Evolutionary conservation across 352 stramenopile genomes (phyloP), one percentile per base, ranked within the genome.

Genomic region (Phytophthora tentaculata): DNA sequence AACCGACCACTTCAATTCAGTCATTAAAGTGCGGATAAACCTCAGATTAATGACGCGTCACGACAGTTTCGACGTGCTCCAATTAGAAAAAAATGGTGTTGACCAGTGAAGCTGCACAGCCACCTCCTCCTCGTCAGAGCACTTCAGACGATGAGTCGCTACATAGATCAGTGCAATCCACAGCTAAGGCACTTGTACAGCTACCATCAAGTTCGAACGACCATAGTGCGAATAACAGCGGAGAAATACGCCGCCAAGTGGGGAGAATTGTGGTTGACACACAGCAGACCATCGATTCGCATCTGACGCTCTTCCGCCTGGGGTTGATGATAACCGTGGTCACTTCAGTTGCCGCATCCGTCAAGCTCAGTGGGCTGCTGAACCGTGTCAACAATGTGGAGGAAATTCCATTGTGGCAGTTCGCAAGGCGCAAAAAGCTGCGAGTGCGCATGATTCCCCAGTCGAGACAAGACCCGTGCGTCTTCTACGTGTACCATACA

Each of bases 401-500:
- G 10, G 77, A 88, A 13, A 88, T 92, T 28, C 81, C 84, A 23
- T 61, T 78, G 48, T 86, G 83, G 53, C 83, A 86, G 35, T 92
- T 94, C 19, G 71, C 75, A 19, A 76, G 83, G 3, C 81, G 79
- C 43, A 91, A 93, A 59, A 91, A 84, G 51, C 70, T 95, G n/a
- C 78, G 77, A 16, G 88, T 89, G 60, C 83, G 86, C 5, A 80
- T 94, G 57, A 74, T 94, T 17, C 76, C 75, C n/a, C 85, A 93
- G 62, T 86, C 79, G 20, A 61, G 68, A n/a, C 47, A 70, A 2
- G 83, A 95, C 39, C 81, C 88, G 43, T 94, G 76, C 61, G 53
- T 94, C 8, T 90, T 95, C 28, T 93, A 91, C 61, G 86, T 95
- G 43, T 93, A 93, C 62, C 88, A 95, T 64, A 91, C 84, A 50